Evolutionary conservation across 495 filamentous ascomycete species (phyloP).

Genomic region (Penicillium lagena): DNA sequence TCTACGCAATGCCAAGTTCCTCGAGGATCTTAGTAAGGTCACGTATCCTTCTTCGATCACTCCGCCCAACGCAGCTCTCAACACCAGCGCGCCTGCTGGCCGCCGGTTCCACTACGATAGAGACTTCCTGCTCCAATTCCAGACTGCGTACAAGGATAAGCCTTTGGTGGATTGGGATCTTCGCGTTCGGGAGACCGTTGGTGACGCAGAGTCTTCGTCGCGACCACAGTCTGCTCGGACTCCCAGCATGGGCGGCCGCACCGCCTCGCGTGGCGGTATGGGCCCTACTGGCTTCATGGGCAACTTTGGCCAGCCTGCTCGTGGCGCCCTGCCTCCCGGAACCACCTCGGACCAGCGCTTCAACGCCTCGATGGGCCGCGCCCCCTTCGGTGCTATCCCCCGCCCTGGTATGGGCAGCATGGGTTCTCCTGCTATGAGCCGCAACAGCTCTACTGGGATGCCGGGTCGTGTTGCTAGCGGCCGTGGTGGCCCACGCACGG

Average conservation of each 20-base stretch:
- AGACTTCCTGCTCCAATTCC: conserved; percentile 95
- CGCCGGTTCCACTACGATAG: conserved; percentile 93
- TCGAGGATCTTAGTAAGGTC: conserved; percentile 61
- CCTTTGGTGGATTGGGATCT: conserved; percentile 84
- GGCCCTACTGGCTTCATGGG: conserved; percentile 57
- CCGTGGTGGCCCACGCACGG: conserved; percentile 43
- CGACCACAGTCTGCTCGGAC: conserved; percentile 70
- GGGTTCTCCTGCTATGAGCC: conserved; percentile 41
- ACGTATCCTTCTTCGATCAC: conserved; percentile 72
- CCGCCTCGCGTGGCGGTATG: conserved; percentile 38
- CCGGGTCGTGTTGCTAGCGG: conserved; percentile 45
- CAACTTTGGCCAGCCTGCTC: conserved; percentile 47
- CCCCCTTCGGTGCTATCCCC: conserved; percentile 49
- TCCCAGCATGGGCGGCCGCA: conserved; percentile 44
- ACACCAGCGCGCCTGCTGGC: conserved; percentile 62
- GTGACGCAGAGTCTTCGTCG: conserved; percentile 61
- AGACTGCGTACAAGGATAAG: conserved; percentile 89
- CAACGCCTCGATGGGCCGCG: conserved; percentile 54
- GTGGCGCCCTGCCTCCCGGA: conserved; percentile 52
- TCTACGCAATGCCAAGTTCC: conserved; percentile 77
- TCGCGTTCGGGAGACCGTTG: conserved; percentile 78
- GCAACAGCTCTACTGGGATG: conserved; percentile 47
- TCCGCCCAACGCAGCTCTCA: conserved; percentile 88
- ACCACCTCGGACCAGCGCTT: conserved; percentile 7
- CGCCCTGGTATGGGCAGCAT: conserved; percentile 56